Evolutionary conservation across 352 stramenopile genomes (phyloP).

Genomic region (Aphanomyces cochlioides): DNA sequence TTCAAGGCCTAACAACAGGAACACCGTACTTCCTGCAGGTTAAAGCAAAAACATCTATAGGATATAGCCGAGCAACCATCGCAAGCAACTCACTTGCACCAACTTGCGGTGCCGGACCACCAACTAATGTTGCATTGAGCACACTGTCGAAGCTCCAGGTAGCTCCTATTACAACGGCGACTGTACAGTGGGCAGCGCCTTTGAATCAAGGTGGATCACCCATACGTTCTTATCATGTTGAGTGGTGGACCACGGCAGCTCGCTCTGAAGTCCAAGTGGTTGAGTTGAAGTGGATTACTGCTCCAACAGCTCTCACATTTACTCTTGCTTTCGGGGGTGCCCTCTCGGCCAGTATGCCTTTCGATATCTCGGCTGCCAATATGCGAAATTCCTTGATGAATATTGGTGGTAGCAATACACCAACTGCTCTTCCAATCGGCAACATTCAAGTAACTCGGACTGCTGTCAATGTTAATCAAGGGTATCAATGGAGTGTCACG

Average conservation of each 20-base stretch:
- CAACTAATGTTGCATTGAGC: conserved; percentile 57
- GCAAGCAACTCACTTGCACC: conserved; percentile 55
- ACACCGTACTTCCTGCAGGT: conserved; percentile 85
- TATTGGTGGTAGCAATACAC: conserved; percentile 41
- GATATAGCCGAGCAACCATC: conserved; percentile 59
- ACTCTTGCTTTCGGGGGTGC: conserved; percentile 74
- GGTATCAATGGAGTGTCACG: conserved; percentile 76
- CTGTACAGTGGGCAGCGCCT: conserved; percentile 70
- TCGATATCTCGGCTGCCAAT: conserved; percentile 74
- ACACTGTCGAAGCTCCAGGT: conserved; percentile 42
- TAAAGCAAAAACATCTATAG: conserved; percentile 64
- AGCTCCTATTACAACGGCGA: conserved; percentile 51
- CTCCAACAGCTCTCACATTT: conserved; percentile 50
- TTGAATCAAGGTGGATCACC: conserved; percentile 51
- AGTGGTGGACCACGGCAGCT: conserved; percentile 64
- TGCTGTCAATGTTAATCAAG: conserved; percentile 51
- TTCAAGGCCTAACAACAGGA: conserved; percentile 64
- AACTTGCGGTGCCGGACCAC: conserved; percentile 44
- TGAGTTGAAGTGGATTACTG: conserved; percentile 72
- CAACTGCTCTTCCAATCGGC: conserved; percentile 34
- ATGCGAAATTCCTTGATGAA: conserved; percentile 86
- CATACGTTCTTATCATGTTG: conserved; percentile 74
- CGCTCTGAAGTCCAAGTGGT: conserved; percentile 79
- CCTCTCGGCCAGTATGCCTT: conserved; percentile 61
- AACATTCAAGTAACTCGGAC: conserved; percentile 58